Conservation (phyloP, 441 rosid species). For the Aquilaria agallochum region DNA sequence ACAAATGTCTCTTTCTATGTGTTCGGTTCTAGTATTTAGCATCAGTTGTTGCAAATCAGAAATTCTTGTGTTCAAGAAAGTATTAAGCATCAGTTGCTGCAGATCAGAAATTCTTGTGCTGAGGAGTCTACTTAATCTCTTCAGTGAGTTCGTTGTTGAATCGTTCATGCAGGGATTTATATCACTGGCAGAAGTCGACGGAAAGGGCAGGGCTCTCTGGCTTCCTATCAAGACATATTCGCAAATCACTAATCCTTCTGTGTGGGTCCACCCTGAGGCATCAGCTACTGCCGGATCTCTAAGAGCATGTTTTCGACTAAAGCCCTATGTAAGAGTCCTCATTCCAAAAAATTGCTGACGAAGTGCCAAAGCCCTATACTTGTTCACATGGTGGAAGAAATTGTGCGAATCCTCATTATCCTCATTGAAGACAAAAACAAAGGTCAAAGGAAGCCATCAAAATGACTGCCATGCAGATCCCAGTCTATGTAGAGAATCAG, state of each 20-base stretch:
- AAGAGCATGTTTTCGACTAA: conserved; percentile 24
- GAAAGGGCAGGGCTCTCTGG: conserved; percentile 63
- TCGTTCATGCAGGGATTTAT: conserved; percentile 51
- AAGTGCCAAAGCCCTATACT: conserved; percentile 30
- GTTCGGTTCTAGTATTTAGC: too few relatives aligned
- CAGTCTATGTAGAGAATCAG: conserved; percentile 17
- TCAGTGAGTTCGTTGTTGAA: too few relatives aligned
- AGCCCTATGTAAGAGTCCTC: conserved; percentile 24
- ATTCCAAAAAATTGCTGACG: conserved; percentile 23
- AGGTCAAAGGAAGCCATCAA: conserved; percentile 57
- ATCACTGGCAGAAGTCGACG: conserved; percentile 63
- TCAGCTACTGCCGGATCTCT: conserved; percentile 24
- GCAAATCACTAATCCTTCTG: conserved; percentile 74
- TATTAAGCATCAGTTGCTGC: too few relatives aligned
- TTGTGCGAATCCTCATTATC: conserved; percentile 73
- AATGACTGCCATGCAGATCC: conserved; percentile 27
- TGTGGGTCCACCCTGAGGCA: conserved; percentile 70
- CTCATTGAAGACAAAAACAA: conserved; percentile 64
- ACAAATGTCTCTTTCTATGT: too few relatives aligned
- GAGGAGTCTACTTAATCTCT: too few relatives aligned
- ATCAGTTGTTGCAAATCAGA: too few relatives aligned
- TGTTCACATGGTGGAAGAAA: conserved; percentile 44
- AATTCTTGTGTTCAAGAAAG: too few relatives aligned
- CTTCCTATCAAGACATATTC: conserved; percentile 62
- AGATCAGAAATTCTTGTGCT: too few relatives aligned